phyloP scores from a whole-genome alignment of 305 asterid genomes.

The Solanum hybrid region DNA sequence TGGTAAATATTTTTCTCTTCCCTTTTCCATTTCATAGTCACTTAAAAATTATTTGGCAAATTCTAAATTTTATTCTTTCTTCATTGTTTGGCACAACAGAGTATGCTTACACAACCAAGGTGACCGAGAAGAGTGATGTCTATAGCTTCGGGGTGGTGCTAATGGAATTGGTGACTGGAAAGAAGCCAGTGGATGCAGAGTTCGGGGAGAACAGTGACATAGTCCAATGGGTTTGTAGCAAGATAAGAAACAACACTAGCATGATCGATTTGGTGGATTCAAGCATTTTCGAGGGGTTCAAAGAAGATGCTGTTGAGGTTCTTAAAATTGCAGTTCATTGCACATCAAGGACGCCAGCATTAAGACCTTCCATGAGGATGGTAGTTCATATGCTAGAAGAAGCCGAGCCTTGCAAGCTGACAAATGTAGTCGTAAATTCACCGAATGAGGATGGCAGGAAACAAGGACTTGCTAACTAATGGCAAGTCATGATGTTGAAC shows the following conservation, averaged over 20 bases:
- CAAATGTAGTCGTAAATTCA: slow-evolving; percentile 9
- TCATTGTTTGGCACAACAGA: slow-evolving; percentile 15
- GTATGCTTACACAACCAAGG: slow-evolving; percentile 25
- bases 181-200: slow-evolving; percentile 26
- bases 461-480: neutral
- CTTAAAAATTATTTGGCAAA: neutral
- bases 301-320: slow-evolving; percentile 24
- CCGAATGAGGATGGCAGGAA: neutral
- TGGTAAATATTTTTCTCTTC: slow-evolving; percentile 14
- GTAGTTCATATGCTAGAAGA: slow-evolving; percentile 38
- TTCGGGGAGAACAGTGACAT: slow-evolving; percentile 29
- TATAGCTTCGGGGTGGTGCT: slow-evolving; percentile 40
- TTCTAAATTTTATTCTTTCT: neutral
- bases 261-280: slow-evolving; percentile 21
- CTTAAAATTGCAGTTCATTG: slow-evolving; percentile 31
- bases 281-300: slow-evolving; percentile 12
- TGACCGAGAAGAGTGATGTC: slow-evolving; percentile 34
- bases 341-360: slow-evolving; percentile 21
- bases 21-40: neutral
- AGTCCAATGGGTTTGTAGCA: slow-evolving; percentile 29
- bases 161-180: slow-evolving; percentile 34
- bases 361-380: slow-evolving; percentile 36
- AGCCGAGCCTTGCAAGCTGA: slow-evolving; percentile 22
- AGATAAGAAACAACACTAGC: slow-evolving; percentile 10
- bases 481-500: neutral